Conservation (phyloP, 2,329 filamentous ascomycete genomes). For the Camillea tinctor region DNA sequence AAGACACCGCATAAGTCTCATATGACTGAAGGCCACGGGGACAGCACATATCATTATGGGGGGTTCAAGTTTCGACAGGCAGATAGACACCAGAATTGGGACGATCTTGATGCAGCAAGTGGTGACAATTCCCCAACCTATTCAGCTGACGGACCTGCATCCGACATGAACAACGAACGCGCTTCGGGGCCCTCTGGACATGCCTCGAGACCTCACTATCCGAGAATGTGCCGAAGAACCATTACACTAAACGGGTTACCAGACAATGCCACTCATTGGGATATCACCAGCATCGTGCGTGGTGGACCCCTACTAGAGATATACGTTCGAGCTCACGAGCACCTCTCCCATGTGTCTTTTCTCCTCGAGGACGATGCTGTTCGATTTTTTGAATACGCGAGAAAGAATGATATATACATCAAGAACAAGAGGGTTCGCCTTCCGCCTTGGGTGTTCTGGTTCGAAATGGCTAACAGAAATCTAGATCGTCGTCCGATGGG, state of each 20-base stretch:
- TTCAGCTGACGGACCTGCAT: conserved; percentile 20
- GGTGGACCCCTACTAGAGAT: conserved; percentile 72
- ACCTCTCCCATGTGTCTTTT: conserved; percentile 67
- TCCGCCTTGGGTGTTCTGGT: conserved; percentile 1
- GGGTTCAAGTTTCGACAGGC: conserved; percentile 2
- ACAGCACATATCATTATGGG: conserved; percentile 5
- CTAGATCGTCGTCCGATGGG: conserved; percentile 69
- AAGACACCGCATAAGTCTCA: background rate
- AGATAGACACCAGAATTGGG: conserved; percentile 22
- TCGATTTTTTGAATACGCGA: conserved; percentile 64
- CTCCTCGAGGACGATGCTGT: conserved; percentile 60
- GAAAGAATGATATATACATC: conserved; percentile 66
- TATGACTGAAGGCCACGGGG: conserved; percentile 2
- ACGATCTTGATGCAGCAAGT: conserved; percentile 12
- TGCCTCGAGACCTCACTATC: conserved; percentile 27
- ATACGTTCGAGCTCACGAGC: conserved; percentile 58
- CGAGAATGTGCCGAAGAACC: conserved; percentile 50
- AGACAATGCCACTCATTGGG: conserved; percentile 60
- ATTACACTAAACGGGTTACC: conserved; percentile 63
- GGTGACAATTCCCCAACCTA: conserved; percentile 21
- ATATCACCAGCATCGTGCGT: conserved; percentile 63
- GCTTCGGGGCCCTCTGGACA: conserved; percentile 4
- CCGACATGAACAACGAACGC: conserved; percentile 11
- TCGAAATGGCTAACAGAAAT: conserved; percentile 7
- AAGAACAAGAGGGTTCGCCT: conserved; percentile 63